A percentile compares a stretch with the other conserved stretches of the same genome.
Conservation (phyloP, 768 basidiomycete genomes). For the Lepiota venenata region DNA sequence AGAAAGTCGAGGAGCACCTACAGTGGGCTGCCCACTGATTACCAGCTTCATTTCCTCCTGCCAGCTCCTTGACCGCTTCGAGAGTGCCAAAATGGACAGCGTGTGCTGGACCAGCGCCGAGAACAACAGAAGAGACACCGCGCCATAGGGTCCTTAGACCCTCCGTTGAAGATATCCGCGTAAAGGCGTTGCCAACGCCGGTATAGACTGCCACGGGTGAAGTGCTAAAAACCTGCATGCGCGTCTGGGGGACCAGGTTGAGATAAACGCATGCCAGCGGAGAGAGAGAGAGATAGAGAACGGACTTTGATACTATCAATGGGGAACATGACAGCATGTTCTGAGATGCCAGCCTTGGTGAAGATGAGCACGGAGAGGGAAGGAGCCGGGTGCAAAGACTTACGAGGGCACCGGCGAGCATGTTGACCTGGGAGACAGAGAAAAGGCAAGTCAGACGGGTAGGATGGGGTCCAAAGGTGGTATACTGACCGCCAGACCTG, state of each 20-base stretch:
- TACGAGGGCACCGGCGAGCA: slow-evolving; percentile 95
- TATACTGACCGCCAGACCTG: slow-evolving; percentile 66
- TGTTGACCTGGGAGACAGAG: slow-evolving; percentile 67
- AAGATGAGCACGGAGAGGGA: slow-evolving; percentile 6
- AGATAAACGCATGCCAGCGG: slow-evolving; percentile 1
- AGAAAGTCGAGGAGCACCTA: slow-evolving; percentile 36
- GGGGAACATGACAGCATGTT: slow-evolving; percentile 99
- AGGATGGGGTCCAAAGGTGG: slow-evolving; percentile 6
- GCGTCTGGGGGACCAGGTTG: slow-evolving; percentile 58
- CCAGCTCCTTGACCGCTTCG: slow-evolving; percentile 91
- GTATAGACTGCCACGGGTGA: slow-evolving; percentile 85
- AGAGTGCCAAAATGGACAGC: slow-evolving; percentile 97
- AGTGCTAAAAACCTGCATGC: slow-evolving; percentile 96
- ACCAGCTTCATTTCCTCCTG: slow-evolving; percentile 77
- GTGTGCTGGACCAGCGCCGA: slow-evolving; percentile 97
- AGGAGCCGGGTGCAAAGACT: slow-evolving; percentile 25
- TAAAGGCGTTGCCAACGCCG: slow-evolving; percentile 86
- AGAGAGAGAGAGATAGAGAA: slow-evolving; percentile 9
- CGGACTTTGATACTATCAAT: slow-evolving; percentile 96
- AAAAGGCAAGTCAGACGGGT: slow-evolving; percentile 8
- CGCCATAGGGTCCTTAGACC: slow-evolving; percentile 91
- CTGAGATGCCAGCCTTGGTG: slow-evolving; percentile 91
- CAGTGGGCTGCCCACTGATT: slow-evolving; percentile 90
- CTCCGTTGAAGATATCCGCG: slow-evolving; percentile 92
- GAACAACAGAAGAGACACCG: slow-evolving; percentile 92